Percentiles rank a stretch among this genome's conserved stretches.
Conservation (phyloP, 1,139 yeast genomes). For the Candida sp. region DNA sequence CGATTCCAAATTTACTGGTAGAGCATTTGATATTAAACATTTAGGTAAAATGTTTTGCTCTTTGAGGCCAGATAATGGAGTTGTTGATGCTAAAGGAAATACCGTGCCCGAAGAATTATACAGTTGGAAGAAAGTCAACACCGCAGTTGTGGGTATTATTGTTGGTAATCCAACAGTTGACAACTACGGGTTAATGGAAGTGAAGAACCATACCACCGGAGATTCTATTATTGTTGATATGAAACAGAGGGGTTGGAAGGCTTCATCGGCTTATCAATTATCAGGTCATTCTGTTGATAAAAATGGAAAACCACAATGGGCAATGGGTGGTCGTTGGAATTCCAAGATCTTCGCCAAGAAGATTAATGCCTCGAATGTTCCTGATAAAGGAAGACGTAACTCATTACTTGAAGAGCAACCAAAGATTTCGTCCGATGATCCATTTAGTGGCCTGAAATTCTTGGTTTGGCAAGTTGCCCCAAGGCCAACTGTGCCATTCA, state of each 20-base stretch:
- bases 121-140: slow-evolving; percentile 90
- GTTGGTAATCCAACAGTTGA: slow-evolving; percentile 94
- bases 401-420: slow-evolving; percentile 23
- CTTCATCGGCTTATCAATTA: slow-evolving; percentile 86
- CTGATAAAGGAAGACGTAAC: slow-evolving; percentile 21
- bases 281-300: slow-evolving; percentile 68
- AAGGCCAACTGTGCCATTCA: slow-evolving; percentile 84
- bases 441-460: slow-evolving; percentile 56
- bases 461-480: slow-evolving; percentile 88
- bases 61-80: slow-evolving; percentile 68
- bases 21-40: slow-evolving; percentile 93
- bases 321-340: slow-evolving; percentile 93
- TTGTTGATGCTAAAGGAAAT: slow-evolving; percentile 40
- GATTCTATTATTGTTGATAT: slow-evolving; percentile 70
- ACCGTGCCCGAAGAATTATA: slow-evolving; percentile 60
- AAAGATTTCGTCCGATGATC: slow-evolving; percentile 23
- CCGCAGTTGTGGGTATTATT: slow-evolving; percentile 92
- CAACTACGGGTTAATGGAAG: slow-evolving; percentile 88
- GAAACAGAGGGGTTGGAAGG: slow-evolving; percentile 96
- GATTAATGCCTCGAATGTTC: slow-evolving; percentile 20
- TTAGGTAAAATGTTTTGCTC: slow-evolving; percentile 88
- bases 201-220: slow-evolving; percentile 86
- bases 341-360: slow-evolving; percentile 79
- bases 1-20: slow-evolving; percentile 83
- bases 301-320: slow-evolving; percentile 61